phyloP scores from a whole-genome alignment of 179 eudicot genomes.

The Spinacia oleracea region DNA sequence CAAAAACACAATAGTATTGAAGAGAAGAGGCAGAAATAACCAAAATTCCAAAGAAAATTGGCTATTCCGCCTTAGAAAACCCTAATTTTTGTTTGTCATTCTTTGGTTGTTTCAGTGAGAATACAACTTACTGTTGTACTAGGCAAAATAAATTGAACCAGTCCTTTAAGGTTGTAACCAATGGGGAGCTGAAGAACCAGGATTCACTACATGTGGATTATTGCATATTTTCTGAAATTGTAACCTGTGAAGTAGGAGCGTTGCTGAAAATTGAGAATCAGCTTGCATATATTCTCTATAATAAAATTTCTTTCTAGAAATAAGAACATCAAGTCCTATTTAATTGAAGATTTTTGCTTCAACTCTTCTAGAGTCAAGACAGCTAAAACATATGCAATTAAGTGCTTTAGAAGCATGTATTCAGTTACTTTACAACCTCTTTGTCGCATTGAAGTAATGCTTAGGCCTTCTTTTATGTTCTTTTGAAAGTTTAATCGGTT shows the following conservation, averaged over 20 bases:
- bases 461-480: not conserved
- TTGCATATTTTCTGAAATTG: not conserved
- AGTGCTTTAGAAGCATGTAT: not conserved
- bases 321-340: not conserved
- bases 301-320: not conserved
- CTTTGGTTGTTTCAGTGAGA: constrained; percentile 3
- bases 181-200: not conserved
- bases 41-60: too few relatives aligned
- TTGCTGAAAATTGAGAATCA: not conserved
- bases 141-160: not conserved
- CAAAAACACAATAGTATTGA: too few relatives aligned
- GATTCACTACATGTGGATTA: not conserved
- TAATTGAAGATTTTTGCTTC: not conserved
- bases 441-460: not conserved
- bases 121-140: not conserved
- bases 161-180: too few relatives aligned
- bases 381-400: not conserved
- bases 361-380: too few relatives aligned
- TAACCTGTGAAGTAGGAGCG: not conserved
- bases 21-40: too few relatives aligned
- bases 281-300: not conserved
- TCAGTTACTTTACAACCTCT: not conserved
- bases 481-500: not conserved
- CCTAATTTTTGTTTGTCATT: too few relatives aligned
- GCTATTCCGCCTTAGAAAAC: too few relatives aligned